phyloP scores from a whole-genome alignment of 495 filamentous ascomycete genomes.

The Annulohypoxylon bovei region DNA sequence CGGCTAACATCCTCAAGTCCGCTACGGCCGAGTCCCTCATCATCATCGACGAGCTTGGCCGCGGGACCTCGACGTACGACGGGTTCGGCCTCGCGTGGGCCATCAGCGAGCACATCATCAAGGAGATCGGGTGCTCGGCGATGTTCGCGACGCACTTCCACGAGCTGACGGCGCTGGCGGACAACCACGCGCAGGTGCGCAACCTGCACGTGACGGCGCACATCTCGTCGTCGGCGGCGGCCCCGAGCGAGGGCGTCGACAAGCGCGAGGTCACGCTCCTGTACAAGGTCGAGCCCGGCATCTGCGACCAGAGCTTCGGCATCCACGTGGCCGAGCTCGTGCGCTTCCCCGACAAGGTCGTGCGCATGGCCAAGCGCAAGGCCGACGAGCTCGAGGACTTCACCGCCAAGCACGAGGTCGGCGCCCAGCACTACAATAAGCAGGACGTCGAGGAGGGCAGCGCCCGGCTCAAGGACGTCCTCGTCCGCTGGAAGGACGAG shows the following conservation, averaged over 20 bases:
- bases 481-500: slow-evolving; percentile 88
- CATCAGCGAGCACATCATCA: slow-evolving; percentile 96
- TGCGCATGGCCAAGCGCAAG: slow-evolving; percentile 98
- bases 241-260: slow-evolving; percentile 50
- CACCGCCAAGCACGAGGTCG: slow-evolving; percentile 72
- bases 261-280: slow-evolving; percentile 92
- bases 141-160: slow-evolving; percentile 99
- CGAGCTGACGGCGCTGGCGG: slow-evolving; percentile 89
- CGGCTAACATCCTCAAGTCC: slow-evolving; percentile 96
- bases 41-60: slow-evolving; percentile 98
- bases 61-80: slow-evolving; percentile 97
- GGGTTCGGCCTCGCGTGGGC: slow-evolving; percentile 98
- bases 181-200: slow-evolving; percentile 84
- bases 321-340: slow-evolving; percentile 99
- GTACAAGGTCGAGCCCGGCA: slow-evolving; percentile 93
- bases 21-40: slow-evolving; percentile 94
- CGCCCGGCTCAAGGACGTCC: slow-evolving; percentile 81
- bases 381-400: slow-evolving; percentile 99
- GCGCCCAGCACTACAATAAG: slow-evolving; percentile 70
- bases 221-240: slow-evolving; percentile 61
- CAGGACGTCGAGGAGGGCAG: slow-evolving; percentile 94
- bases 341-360: slow-evolving; percentile 96
- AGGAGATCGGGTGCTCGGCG: slow-evolving; percentile 90
- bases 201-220: slow-evolving; percentile 97
- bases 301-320: slow-evolving; percentile 97